Conservation (phyloP, 306 rosid species). For the Citrullus colocynthis region DNA sequence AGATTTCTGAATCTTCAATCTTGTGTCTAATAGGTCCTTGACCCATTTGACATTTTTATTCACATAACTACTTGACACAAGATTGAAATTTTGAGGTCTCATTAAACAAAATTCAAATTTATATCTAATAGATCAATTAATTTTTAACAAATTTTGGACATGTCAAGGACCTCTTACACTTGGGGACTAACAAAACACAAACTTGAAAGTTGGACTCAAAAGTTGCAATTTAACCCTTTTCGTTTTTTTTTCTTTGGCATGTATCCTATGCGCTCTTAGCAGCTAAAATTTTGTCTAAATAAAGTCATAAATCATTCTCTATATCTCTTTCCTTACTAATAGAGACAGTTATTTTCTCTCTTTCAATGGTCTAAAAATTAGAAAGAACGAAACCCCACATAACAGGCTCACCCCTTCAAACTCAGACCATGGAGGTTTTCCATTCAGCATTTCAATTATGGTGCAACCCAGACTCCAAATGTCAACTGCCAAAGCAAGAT, state of each 20-base stretch:
- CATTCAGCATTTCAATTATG: conserved; percentile 81
- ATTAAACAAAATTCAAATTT: too few species aligned
- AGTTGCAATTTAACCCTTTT: too few species aligned
- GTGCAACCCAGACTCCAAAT: conserved; percentile 99
- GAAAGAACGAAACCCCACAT: not conserved
- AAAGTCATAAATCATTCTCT: not conserved
- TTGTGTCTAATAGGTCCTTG: too few species aligned
- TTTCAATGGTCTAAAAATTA: not conserved
- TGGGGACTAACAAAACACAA: too few species aligned
- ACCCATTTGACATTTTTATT: too few species aligned
- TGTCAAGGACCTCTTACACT: too few species aligned
- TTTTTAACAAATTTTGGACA: too few species aligned
- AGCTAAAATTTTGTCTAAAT: not conserved
- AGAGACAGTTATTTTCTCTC: not conserved
- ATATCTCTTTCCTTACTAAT: not conserved
- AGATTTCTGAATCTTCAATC: too few species aligned
- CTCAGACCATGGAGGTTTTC: conserved; percentile 91
- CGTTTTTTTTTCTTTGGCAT: not conserved
- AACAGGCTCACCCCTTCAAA: conserved; percentile 52
- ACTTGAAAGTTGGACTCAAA: too few species aligned
- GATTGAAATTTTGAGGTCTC: too few species aligned
- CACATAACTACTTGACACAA: too few species aligned
- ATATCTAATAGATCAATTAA: too few species aligned
- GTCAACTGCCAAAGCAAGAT: conserved; percentile 72
- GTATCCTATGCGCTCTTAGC: not conserved